These are phyloP conservation scores for Cyclotella baltica DNA, from an alignment of 108 stramenopile species.

Conservation along the genomic window DNA sequence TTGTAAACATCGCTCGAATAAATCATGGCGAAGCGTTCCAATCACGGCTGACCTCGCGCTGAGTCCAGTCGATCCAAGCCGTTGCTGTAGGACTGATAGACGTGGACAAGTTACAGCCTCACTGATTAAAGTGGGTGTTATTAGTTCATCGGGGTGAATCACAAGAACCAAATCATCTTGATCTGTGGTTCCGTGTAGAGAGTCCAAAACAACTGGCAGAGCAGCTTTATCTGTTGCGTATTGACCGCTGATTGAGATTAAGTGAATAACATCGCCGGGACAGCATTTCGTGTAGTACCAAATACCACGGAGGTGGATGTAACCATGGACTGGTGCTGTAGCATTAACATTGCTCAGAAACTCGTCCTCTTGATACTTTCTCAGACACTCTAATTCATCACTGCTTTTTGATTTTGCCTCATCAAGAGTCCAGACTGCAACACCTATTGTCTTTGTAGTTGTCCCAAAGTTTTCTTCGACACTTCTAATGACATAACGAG, in stretches of 20 bases:
- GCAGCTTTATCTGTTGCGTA: constrained; percentile 72
- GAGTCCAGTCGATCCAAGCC: constrained; percentile 78
- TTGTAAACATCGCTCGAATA: constrained; percentile 78
- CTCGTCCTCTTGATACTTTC: constrained; percentile 14
- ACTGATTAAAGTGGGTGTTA: constrained; percentile 80
- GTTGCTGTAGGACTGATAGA: constrained; percentile 72
- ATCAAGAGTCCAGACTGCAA: constrained; percentile 67
- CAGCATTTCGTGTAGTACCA: constrained; percentile 74
- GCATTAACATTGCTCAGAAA: background rate
- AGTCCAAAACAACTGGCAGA: constrained; percentile 78
- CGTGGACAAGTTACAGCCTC: constrained; percentile 81
- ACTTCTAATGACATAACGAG: constrained; percentile 70
- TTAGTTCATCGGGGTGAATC: constrained; percentile 84
- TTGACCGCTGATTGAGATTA: constrained; percentile 77
- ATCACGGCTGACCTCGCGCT: constrained; percentile 67
- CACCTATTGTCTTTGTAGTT: constrained; percentile 65
- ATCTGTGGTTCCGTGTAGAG: constrained; percentile 42
- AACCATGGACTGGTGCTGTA: constrained; percentile 51
- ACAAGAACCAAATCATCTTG: constrained; percentile 79
- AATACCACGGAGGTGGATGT: constrained; percentile 77
- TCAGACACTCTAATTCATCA: constrained; percentile 46
- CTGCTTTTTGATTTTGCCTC: constrained; percentile 18
- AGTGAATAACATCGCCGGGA: constrained; percentile 73
- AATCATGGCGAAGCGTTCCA: constrained; percentile 84
- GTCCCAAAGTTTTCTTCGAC: constrained; percentile 60